Conservation (phyloP, 1,139 yeast genomes). For the Yamadazyma songkhlaensis region DNA sequence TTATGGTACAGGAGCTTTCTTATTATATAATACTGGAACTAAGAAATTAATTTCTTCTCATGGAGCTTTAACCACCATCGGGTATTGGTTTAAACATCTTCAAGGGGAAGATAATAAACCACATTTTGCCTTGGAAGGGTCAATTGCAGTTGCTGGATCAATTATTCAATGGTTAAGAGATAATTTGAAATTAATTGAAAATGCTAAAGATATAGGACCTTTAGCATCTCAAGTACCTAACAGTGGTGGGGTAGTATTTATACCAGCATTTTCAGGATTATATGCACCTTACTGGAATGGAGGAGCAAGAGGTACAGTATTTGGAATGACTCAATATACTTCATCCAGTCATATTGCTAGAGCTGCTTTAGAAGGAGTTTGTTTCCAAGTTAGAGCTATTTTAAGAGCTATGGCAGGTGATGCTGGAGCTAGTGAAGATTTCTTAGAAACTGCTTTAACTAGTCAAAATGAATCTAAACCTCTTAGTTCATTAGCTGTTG, state of each 20-base stretch:
- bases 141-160: conserved; percentile 95
- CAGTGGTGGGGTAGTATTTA: conserved; percentile 91
- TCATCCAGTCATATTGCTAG: conserved; percentile 85
- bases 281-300: conserved; percentile 98
- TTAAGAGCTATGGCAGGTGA: conserved; percentile 87
- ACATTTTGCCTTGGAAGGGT: conserved; percentile 89
- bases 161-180: conserved; percentile 94
- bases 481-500: conserved; percentile 67
- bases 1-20: conserved; percentile 96
- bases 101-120: conserved; percentile 56
- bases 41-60: conserved; percentile 62
- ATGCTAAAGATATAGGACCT: conserved; percentile 87
- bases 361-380: conserved; percentile 93
- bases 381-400: conserved; percentile 91
- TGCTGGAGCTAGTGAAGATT: conserved; percentile 56
- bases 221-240: conserved; percentile 78
- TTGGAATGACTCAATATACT: conserved; percentile 90
- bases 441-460: conserved; percentile 41
- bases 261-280: conserved; percentile 91
- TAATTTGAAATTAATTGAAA: conserved; percentile 76
- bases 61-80: conserved; percentile 87
- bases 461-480: conserved; percentile 45
- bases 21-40: conserved; percentile 83
- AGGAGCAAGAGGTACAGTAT: conserved; percentile 87
- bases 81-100: conserved; percentile 80